Conservation (phyloP, 805 yeast genomes). For the Kazachstania bromeliacearum region DNA sequence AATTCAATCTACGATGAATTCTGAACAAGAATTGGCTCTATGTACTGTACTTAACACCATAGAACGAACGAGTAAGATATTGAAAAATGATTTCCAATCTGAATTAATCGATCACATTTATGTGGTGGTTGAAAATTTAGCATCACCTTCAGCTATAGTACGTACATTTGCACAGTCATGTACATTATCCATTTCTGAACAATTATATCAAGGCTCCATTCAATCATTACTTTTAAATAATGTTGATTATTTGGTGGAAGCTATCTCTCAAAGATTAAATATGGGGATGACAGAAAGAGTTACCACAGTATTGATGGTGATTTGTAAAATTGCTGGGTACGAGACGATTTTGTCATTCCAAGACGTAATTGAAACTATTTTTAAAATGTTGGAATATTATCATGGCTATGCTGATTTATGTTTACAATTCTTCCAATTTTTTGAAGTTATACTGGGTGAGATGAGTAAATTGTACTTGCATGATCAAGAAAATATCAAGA, state of each 20-base stretch:
- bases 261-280: conserved; percentile 61
- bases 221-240: conserved; percentile 50
- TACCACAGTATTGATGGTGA: conserved; percentile 57
- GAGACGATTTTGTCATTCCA: conserved; percentile 52
- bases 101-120: conserved; percentile 65
- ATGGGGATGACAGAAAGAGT: conserved; percentile 67
- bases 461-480: conserved; percentile 33
- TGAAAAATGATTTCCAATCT: conserved; percentile 11
- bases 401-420: conserved; percentile 72
- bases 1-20: conserved; percentile 9
- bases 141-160: conserved; percentile 40
- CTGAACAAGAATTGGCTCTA: conserved; percentile 17
- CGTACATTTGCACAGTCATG: conserved; percentile 47
- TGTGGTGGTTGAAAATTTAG: conserved; percentile 64
- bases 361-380: conserved; percentile 67
- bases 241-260: conserved; percentile 72
- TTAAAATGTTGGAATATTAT: conserved; percentile 69
- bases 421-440: conserved; percentile 64
- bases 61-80: conserved; percentile 7
- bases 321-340: conserved; percentile 63
- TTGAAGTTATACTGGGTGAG: conserved; percentile 49
- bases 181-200: conserved; percentile 39
- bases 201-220: conserved; percentile 49
- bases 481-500: conserved; percentile 15
- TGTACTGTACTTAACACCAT: conserved; percentile 15